These are phyloP conservation scores for Pythium brachiatum DNA, from an alignment of 352 stramenopile genomes.

Conservation along the genomic window DNA sequence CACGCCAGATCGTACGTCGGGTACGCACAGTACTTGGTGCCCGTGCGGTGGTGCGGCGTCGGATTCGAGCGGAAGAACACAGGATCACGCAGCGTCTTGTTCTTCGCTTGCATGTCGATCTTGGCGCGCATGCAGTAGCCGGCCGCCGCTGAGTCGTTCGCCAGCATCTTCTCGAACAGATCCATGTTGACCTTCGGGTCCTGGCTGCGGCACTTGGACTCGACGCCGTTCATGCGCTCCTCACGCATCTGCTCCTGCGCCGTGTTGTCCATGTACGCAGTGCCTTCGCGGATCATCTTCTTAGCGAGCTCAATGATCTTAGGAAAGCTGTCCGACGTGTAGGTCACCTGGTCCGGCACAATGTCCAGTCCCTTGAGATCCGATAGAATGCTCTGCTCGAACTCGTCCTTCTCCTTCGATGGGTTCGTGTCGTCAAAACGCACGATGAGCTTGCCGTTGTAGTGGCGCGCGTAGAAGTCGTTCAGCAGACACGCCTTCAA, in stretches of 20 bases:
- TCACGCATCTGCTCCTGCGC: slow-evolving; percentile 96
- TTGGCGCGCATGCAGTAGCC: slow-evolving; percentile 90
- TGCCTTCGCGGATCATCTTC: slow-evolving; percentile 93
- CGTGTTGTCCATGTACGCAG: slow-evolving; percentile 99
- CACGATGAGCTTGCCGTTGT: slow-evolving; percentile 97
- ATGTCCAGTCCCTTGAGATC: slow-evolving; percentile 88
- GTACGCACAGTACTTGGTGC: slow-evolving; percentile 98
- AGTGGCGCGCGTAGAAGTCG: slow-evolving; percentile 98
- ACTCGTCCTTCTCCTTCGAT: slow-evolving; percentile 99
- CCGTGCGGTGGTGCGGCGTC: slow-evolving; percentile 88
- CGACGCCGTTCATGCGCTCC: slow-evolving; percentile 92
- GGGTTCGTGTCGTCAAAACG: slow-evolving; percentile 99
- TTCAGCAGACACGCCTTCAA: slow-evolving; percentile 99
- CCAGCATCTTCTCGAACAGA: slow-evolving; percentile 97
- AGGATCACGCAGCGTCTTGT: slow-evolving; percentile 86
- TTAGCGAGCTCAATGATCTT: slow-evolving; percentile 94
- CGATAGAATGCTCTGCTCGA: slow-evolving; percentile 93
- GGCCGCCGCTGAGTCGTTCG: slow-evolving; percentile 78
- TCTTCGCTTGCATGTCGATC: slow-evolving; percentile 93
- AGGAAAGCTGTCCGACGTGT: slow-evolving; percentile 98
- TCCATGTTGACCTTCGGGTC: slow-evolving; percentile 81
- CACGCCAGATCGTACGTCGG: slow-evolving; percentile 99
- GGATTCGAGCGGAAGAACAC: slow-evolving; percentile 87
- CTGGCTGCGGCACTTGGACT: slow-evolving; percentile 91
- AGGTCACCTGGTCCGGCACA: slow-evolving; percentile 84